A percentile compares a stretch with the other conserved stretches of the same genome.
Evolutionary conservation across 371 early-diverging fungal species (phyloP).

Genomic region (Mucor plumbeus): DNA sequence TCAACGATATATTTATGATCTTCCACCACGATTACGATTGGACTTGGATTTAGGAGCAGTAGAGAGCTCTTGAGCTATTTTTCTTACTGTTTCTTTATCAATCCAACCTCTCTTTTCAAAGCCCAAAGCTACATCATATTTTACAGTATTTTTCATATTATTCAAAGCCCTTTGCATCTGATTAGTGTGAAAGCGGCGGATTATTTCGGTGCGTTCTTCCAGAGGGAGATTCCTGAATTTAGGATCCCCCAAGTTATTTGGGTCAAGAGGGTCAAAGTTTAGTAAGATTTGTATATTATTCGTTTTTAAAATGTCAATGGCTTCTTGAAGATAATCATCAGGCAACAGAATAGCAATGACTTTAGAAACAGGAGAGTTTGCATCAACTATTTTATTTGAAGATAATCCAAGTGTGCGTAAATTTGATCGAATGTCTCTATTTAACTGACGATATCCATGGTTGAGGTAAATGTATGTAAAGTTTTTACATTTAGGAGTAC

Average conservation of each 20-base stretch:
- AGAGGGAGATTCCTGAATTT: neutral
- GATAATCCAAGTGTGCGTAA: neutral
- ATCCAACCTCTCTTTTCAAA: neutral
- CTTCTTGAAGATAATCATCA: neutral
- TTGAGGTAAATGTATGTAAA: neutral
- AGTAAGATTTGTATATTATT: neutral
- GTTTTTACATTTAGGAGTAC: neutral
- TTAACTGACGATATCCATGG: neutral
- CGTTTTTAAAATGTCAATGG: neutral
- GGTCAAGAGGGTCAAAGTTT: neutral
- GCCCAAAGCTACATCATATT: neutral
- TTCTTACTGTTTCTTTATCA: neutral
- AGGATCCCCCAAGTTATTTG: neutral
- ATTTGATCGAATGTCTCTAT: neutral
- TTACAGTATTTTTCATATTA: neutral
- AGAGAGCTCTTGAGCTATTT: neutral
- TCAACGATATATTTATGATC: too few relatives aligned
- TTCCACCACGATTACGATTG: too few relatives aligned
- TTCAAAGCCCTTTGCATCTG: neutral
- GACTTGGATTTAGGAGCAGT: too few relatives aligned
- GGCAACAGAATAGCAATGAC: neutral
- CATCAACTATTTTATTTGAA: neutral
- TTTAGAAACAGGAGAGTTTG: neutral
- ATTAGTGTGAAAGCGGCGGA: neutral
- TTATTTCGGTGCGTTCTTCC: neutral